A percentile compares a stretch with the other conserved stretches of the same genome.
These are phyloP conservation scores for Mycosarcoma mackinlayi DNA, from an alignment of 1,284 basidiomycete species.

Conservation along the genomic window DNA sequence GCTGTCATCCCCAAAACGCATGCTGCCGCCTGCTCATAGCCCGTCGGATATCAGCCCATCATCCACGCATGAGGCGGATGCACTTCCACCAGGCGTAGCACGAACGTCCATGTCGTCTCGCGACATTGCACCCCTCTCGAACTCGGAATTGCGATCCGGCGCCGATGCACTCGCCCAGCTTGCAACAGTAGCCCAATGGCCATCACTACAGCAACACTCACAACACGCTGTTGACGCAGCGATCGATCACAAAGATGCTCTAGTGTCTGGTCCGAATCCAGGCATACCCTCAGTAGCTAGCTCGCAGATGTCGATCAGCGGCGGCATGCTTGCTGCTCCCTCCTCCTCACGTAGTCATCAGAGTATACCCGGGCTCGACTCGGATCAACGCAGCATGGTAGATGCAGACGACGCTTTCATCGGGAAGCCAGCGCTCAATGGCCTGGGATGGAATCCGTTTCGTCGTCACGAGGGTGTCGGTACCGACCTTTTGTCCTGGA, in stretches of 20 bases:
- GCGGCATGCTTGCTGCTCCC: slow-evolving; percentile 3
- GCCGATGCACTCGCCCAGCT: slow-evolving; percentile 31
- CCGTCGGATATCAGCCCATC: slow-evolving; percentile 22
- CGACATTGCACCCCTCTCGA: neutral
- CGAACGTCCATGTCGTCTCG: neutral
- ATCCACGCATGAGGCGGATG: slow-evolving; percentile 7
- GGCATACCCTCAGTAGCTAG: slow-evolving; percentile 5
- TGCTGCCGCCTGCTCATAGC: slow-evolving; percentile 10
- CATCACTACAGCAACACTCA: slow-evolving; percentile 21
- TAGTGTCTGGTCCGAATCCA: neutral
- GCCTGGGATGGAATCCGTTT: slow-evolving; percentile 44
- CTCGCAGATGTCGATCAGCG: slow-evolving; percentile 9
- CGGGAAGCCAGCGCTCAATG: slow-evolving; percentile 42
- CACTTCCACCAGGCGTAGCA: neutral
- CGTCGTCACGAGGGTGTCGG: slow-evolving; percentile 41
- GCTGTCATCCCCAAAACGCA: slow-evolving; percentile 10
- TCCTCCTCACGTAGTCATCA: slow-evolving; percentile 28
- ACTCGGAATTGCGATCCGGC: neutral
- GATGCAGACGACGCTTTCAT: slow-evolving; percentile 51
- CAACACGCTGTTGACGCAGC: neutral
- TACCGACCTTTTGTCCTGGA: slow-evolving; percentile 44
- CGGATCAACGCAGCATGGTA: slow-evolving; percentile 48
- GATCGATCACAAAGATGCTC: neutral
- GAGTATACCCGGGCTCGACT: slow-evolving; percentile 15
- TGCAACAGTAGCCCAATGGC: slow-evolving; percentile 41